Percentiles rank a stretch among this genome's conserved stretches.
Conservation (phyloP, 768 basidiomycete species). For the Kondoa subrosea region DNA sequence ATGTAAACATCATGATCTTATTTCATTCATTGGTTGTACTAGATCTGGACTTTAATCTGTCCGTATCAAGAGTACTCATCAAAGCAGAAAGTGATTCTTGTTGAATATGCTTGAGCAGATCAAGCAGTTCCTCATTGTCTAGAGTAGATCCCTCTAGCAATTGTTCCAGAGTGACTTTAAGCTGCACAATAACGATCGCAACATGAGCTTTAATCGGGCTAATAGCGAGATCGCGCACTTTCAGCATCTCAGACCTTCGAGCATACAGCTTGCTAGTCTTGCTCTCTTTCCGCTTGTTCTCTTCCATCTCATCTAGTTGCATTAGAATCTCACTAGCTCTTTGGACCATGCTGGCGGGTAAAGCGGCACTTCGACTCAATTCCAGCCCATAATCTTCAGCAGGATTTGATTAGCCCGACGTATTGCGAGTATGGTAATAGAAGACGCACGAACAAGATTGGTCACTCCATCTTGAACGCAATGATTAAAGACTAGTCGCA, state of each 20-base stretch:
- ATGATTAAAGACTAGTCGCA: slow-evolving; percentile 30
- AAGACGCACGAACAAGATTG: slow-evolving; percentile 29
- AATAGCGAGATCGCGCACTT: slow-evolving; percentile 37
- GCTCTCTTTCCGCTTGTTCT: slow-evolving; percentile 30
- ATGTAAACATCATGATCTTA: too few relatives aligned
- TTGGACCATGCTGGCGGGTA: slow-evolving; percentile 53
- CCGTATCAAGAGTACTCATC: neutral
- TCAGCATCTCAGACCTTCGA: slow-evolving; percentile 51
- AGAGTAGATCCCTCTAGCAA: neutral
- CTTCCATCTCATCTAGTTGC: slow-evolving; percentile 44
- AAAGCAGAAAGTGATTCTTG: neutral
- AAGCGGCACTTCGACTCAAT: slow-evolving; percentile 68
- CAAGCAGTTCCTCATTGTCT: neutral
- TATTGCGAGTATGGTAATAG: neutral
- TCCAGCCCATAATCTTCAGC: slow-evolving; percentile 52
- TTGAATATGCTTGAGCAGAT: neutral
- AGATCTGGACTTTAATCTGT: neutral
- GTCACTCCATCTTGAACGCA: slow-evolving; percentile 30
- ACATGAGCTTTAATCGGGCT: neutral
- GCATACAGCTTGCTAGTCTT: slow-evolving; percentile 42
- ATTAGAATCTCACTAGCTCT: slow-evolving; percentile 50
- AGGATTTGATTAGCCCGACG: neutral
- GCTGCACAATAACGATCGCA: neutral
- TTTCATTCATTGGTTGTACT: neutral
- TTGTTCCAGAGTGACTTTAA: neutral